phyloP scores from a whole-genome alignment of 441 rosid genomes.

The Aleurites moluccanus region DNA sequence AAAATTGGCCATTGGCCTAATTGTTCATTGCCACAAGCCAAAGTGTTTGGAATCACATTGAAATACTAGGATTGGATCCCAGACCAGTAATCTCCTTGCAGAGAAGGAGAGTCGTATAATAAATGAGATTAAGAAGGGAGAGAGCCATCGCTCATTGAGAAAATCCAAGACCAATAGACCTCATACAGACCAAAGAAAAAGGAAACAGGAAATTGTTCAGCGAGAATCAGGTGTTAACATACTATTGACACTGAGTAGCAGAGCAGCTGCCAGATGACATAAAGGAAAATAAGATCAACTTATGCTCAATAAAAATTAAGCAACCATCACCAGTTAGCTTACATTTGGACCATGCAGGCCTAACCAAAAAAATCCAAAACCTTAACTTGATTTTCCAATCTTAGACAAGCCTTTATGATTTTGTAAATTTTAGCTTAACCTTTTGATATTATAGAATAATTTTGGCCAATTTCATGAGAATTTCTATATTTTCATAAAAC shows the following conservation, averaged over 20 bases:
- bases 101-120: neutral
- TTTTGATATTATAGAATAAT: neutral
- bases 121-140: neutral
- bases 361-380: neutral
- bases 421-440: neutral
- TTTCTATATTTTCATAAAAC: neutral
- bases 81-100: neutral
- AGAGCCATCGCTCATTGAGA: neutral
- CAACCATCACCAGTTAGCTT: neutral
- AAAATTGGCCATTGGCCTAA: neutral
- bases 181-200: neutral
- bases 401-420: neutral
- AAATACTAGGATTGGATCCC: conserved; percentile 3
- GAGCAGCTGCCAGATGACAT: neutral
- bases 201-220: neutral
- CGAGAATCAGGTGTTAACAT: neutral
- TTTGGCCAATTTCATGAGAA: neutral
- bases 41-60: neutral
- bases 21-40: neutral
- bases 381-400: neutral
- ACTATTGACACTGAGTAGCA: neutral
- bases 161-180: neutral
- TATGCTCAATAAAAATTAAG: neutral
- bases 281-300: neutral
- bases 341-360: neutral